phyloP scores from a whole-genome alignment of 495 filamentous ascomycete genomes.

The Sabuloglossum arenarium region DNA sequence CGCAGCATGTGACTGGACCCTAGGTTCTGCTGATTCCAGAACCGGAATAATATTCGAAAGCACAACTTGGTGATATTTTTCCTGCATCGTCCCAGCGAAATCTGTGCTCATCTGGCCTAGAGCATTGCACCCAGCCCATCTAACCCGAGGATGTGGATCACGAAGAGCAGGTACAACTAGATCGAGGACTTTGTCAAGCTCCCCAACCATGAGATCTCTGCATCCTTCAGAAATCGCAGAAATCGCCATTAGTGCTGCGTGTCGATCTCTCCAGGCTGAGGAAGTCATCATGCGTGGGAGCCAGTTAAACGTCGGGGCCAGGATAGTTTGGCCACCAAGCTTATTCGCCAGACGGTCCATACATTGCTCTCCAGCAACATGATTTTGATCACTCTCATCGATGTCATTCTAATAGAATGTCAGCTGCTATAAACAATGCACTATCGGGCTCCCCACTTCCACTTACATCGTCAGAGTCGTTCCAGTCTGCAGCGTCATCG shows the following conservation, averaged over 20 bases:
- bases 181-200: constrained; percentile 82
- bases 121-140: constrained; percentile 98
- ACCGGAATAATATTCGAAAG: constrained; percentile 85
- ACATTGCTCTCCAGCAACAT: constrained; percentile 94
- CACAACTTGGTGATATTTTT: constrained; percentile 73
- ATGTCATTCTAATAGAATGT: constrained; percentile 43
- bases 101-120: constrained; percentile 99
- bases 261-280: constrained; percentile 81
- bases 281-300: constrained; percentile 96
- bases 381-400: constrained; percentile 92
- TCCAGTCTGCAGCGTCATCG: constrained; percentile 89
- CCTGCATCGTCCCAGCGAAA: constrained; percentile 96
- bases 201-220: constrained; percentile 83
- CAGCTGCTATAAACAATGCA: not conserved
- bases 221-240: constrained; percentile 98
- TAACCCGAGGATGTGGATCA: constrained; percentile 80
- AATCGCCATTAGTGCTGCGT: constrained; percentile 97
- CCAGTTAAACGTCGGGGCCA: constrained; percentile 92
- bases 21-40: constrained; percentile 68
- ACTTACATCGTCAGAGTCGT: constrained; percentile 72
- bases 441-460: not conserved
- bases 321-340: constrained; percentile 66
- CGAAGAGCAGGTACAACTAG: constrained; percentile 83
- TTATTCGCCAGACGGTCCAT: constrained; percentile 98
- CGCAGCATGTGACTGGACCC: constrained; percentile 92